Evolutionary conservation across 352 stramenopile genomes (phyloP).

Genomic region (Globisporangium echinulatum): DNA sequence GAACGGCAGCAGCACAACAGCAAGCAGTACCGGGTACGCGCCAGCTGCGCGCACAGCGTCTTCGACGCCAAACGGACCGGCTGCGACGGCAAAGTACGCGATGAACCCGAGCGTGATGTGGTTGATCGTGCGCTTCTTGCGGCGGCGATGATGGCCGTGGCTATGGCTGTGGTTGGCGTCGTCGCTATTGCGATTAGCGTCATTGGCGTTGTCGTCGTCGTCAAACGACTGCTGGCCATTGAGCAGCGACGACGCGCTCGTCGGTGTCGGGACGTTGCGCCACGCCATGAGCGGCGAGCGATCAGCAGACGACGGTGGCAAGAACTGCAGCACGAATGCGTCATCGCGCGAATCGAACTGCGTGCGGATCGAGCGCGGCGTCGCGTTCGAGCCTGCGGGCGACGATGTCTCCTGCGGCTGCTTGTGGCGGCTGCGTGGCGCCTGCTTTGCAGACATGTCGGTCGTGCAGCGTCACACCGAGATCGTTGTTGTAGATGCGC

Average conservation of each 20-base stretch:
- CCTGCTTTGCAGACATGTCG: too few relatives aligned
- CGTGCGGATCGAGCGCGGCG: slow-evolving; percentile 38
- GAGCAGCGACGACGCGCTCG: slow-evolving; percentile 28
- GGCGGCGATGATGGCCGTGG: slow-evolving; percentile 14
- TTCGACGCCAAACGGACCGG: slow-evolving; percentile 74
- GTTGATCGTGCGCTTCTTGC: slow-evolving; percentile 66
- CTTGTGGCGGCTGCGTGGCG: background rate
- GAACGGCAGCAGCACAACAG: slow-evolving; percentile 67
- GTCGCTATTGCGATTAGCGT: slow-evolving; percentile 16
- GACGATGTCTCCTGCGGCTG: background rate
- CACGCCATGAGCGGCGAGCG: slow-evolving; percentile 71
- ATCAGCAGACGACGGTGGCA: slow-evolving; percentile 68
- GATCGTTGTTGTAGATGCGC: too few relatives aligned
- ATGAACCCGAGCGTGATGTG: slow-evolving; percentile 81
- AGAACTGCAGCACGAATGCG: slow-evolving; percentile 38
- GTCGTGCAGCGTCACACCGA: too few relatives aligned
- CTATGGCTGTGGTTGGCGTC: background rate
- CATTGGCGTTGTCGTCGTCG: slow-evolving; percentile 16
- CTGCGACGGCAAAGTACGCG: slow-evolving; percentile 76
- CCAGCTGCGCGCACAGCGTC: slow-evolving; percentile 68
- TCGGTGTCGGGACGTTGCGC: slow-evolving; percentile 56
- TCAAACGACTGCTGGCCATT: slow-evolving; percentile 43
- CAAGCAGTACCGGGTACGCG: slow-evolving; percentile 61
- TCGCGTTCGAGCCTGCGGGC: background rate
- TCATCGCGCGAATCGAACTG: slow-evolving; percentile 61